Base-by-base conservation (phyloP, 2,329 filamentous ascomycete genomes). In the Fusarium sp. region DNA sequence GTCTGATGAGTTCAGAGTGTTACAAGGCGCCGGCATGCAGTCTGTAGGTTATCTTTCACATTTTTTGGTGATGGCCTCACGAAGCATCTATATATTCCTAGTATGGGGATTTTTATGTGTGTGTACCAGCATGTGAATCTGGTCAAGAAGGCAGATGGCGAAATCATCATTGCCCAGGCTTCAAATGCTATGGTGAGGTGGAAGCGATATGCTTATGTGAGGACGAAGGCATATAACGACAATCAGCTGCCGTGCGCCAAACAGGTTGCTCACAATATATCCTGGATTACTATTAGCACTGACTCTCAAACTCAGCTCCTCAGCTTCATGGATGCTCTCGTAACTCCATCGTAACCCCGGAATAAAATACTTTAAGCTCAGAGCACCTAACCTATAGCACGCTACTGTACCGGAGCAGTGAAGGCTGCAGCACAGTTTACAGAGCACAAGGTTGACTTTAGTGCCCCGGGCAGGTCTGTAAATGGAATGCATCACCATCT, bases 401-500 rank as follows among this genome's bases (percentile, higher is more conserved):
- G 25, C 54, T 68, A 62, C 56, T 64, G 23, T 64, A 35, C 33
- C 35, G n/a, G 44, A 46, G 44, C 59, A 53, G 49, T 73, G 60
- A 54, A 58, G 60, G 56, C 61, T 73, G 60, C 66, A 58, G 60
- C 38, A 43, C 46, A 42, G 18, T 56, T 52, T 58, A 64, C 42
- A 65, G 64, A 49, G 43, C 50, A 28, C 56, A 50, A 30, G 44
- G 43, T 52, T 46, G 38, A 28, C 50, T 44, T 60, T 65, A 74
- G 59, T 74, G 60, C 52, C 58, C 30, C 21, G 28, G 46, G 30
- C 30, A 33, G 47, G 47, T 35, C 18, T 58, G 67, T 67, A 67
- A 43, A 57, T 64, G 65, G 58, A 69, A 59, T 69, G 59, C 65
- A 71, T 74, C 71, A 67, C 72, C 66, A 46, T 69, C 60, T 66